Percentiles rank a stretch among this genome's conserved stretches.
Evolutionary conservation across 805 yeast species (phyloP).

Genomic region (Metschnikowia proteae): DNA sequence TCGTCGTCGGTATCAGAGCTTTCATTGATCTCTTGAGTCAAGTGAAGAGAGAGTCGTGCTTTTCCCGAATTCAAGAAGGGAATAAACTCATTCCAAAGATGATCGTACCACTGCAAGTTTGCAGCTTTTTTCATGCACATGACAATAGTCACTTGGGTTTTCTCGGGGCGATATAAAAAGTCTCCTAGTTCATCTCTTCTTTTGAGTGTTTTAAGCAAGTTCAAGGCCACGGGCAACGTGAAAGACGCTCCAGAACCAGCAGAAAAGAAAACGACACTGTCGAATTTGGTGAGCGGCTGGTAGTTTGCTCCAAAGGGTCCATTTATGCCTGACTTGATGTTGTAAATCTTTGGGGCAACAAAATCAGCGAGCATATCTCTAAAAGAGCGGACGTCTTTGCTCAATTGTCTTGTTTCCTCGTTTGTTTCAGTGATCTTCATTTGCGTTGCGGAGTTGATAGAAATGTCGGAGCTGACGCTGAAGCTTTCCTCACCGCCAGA

Average conservation of each 20-base stretch:
- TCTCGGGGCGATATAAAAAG: conserved; percentile 30
- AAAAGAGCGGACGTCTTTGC: conserved; percentile 6
- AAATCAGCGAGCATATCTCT: conserved; percentile 4
- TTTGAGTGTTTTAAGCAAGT: conserved; percentile 30
- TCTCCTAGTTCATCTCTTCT: conserved; percentile 26
- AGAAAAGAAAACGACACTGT: conserved; percentile 34
- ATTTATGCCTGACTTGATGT: conserved; percentile 34
- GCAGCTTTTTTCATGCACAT: conserved; percentile 29
- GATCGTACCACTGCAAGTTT: conserved; percentile 36
- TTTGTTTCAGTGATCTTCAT: background rate
- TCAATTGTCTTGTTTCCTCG: background rate
- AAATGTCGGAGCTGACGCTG: background rate
- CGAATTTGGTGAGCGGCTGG: conserved; percentile 42
- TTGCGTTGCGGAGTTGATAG: conserved; percentile 2
- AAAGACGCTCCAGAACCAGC: conserved; percentile 49
- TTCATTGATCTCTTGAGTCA: conserved; percentile 23
- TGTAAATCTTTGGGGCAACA: conserved; percentile 9
- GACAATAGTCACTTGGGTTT: conserved; percentile 25
- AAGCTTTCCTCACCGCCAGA: background rate
- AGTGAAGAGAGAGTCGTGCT: conserved; percentile 24
- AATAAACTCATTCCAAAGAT: conserved; percentile 28
- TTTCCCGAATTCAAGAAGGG: conserved; percentile 22
- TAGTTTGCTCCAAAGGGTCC: conserved; percentile 48
- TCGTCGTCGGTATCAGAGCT: conserved; percentile 5
- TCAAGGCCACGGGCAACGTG: conserved; percentile 43